Base-by-base conservation (phyloP, 208 protist genomes). In the Wallacemonas rigidus region DNA sequence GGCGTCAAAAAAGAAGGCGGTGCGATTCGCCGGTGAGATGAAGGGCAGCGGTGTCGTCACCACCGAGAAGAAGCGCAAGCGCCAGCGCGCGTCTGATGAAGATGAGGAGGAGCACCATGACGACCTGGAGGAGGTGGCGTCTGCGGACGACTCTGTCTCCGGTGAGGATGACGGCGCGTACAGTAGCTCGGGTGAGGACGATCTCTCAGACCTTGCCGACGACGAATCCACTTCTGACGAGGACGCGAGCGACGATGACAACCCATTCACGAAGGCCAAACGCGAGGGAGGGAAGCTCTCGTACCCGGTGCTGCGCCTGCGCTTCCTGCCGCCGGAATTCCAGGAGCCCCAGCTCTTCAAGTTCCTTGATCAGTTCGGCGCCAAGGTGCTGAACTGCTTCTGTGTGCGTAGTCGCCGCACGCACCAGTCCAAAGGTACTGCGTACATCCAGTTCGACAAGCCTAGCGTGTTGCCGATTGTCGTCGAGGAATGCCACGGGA, bases 291-390 rank as follows among this genome's bases (percentile, higher is more conserved):
- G 55, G 9, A 67, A 64, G 50, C 74, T 86, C 17, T 69, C 87
- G 17, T 95, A 95, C 77, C 58, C 78, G 4, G 91, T 58, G 8
- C 86, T 96, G 11, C 81, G 84, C n/a, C 85, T 96, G 36, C 85
- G 89, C 55, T 93, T 92, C 68, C 82, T 96, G 50, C 91, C 91
- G 7, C 43, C 85, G 4, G 87, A 91, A 76, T 96, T 96, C 65
- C 75, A 96, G 73, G 89, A 96, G 84, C 88, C 89, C 43, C 86
- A 96, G 81, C 79, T 96, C 39, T 94, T 81, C 75, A 93, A 96
- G 75, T 96, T 96, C 64, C 80, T 96, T 17, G 82, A 72, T 50
- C 91, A 96, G 78, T 96, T 96, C 70, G 91, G 89, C 8, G 87
- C 87, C 17, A 82, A 74, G 12, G 91, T 96, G 63, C 63, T 92